A percentile compares a stretch with the other conserved stretches of the same genome.
These are phyloP conservation scores for Primulina tabacum DNA, from an alignment of 257 asterid genomes.

Conservation along the genomic window DNA sequence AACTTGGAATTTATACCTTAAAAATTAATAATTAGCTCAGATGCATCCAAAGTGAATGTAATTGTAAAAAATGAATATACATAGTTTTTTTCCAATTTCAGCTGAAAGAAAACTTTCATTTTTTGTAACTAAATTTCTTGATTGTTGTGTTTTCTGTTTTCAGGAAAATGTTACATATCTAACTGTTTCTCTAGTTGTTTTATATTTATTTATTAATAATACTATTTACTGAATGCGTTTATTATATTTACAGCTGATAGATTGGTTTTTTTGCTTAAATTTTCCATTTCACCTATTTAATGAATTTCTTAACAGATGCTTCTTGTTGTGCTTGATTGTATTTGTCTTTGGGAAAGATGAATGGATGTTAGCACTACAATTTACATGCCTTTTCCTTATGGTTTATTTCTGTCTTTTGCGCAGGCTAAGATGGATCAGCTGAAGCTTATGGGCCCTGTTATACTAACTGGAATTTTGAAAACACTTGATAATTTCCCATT, in stretches of 20 bases:
- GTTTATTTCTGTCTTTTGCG: conserved; percentile 22
- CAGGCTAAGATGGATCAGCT: conserved; percentile 86
- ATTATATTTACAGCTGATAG: neutral
- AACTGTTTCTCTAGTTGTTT: neutral
- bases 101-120: neutral
- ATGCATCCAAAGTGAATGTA: neutral
- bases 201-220: neutral
- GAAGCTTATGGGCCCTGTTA: conserved; percentile 92
- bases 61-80: too few relatives aligned
- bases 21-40: too few relatives aligned
- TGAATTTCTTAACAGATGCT: conserved; percentile 13
- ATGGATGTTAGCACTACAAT: conserved; percentile 11
- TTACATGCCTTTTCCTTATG: conserved; percentile 15
- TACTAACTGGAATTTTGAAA: conserved; percentile 71
- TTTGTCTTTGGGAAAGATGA: conserved; percentile 16
- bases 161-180: conserved; percentile 12
- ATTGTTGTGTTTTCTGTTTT: conserved; percentile 4
- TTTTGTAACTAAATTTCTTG: neutral
- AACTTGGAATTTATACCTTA: too few relatives aligned
- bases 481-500: conserved; percentile 69
- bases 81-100: neutral
- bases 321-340: neutral
- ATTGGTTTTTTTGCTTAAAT: neutral
- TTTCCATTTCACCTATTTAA: neutral
- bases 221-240: conserved; percentile 4